These are phyloP conservation scores for Cladosporium austrohemisphaericum DNA, from an alignment of 2,329 filamentous ascomycete genomes.

Conservation along the genomic window DNA sequence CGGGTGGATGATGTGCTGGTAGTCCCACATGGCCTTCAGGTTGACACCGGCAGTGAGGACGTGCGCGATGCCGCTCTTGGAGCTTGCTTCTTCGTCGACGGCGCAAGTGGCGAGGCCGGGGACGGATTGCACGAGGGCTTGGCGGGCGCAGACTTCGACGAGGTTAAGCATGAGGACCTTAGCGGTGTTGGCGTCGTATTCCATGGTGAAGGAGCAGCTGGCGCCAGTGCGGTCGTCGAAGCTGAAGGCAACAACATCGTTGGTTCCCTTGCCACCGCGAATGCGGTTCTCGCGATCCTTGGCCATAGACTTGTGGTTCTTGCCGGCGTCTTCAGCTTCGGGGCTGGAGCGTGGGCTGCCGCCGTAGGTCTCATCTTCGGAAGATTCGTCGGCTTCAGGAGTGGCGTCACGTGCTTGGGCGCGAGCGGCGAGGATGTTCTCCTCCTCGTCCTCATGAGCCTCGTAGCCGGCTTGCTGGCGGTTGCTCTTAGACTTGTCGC, in stretches of 20 bases:
- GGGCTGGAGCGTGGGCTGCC: constrained; percentile 41
- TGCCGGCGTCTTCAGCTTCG: constrained; percentile 40
- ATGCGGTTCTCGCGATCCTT: constrained; percentile 60
- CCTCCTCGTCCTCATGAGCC: constrained; percentile 87
- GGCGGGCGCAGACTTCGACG: constrained; percentile 74
- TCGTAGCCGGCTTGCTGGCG: constrained; percentile 81
- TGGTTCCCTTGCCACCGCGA: constrained; percentile 52
- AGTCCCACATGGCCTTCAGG: constrained; percentile 83
- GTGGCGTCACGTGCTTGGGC: constrained; percentile 57
- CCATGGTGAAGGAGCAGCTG: constrained; percentile 77
- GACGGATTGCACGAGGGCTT: constrained; percentile 83
- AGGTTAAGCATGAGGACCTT: constrained; percentile 92
- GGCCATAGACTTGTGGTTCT: constrained; percentile 31
- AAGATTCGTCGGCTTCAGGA: constrained; percentile 58
- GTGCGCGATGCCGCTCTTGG: constrained; percentile 36
- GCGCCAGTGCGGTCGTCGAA: constrained; percentile 72
- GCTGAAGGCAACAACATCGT: constrained; percentile 69
- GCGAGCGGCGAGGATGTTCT: constrained; percentile 67
- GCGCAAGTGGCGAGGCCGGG: constrained; percentile 70
- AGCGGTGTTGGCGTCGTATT: constrained; percentile 72
- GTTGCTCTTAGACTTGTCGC: constrained; percentile 70
- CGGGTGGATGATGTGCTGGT: constrained; percentile 79
- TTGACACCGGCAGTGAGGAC: constrained; percentile 85
- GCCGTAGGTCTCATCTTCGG: constrained; percentile 55
- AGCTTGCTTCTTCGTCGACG: constrained; percentile 58